Conservation (phyloP, 768 basidiomycete genomes). For the Xerocomus spinulosus region DNA sequence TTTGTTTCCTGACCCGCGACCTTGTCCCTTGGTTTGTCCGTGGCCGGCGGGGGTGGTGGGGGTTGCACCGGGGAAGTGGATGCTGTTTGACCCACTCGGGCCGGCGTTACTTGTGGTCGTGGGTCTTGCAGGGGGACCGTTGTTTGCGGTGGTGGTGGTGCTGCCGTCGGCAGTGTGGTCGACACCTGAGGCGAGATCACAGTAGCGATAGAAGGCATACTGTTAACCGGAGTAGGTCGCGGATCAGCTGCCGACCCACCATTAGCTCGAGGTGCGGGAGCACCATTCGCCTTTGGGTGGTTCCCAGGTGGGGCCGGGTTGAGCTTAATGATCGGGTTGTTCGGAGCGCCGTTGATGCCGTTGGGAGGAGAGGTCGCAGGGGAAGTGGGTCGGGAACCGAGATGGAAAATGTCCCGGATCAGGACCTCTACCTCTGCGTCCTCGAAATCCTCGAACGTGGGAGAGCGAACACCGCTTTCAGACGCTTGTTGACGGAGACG, state of each 20-base stretch:
- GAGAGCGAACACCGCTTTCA: constrained; percentile 28
- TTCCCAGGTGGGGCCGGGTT: constrained; percentile 14
- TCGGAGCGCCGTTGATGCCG: constrained; percentile 10
- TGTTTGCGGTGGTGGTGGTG: neutral
- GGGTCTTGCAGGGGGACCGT: neutral
- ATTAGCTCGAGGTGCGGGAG: constrained; percentile 20
- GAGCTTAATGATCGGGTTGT: constrained; percentile 19
- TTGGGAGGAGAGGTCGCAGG: constrained; percentile 9
- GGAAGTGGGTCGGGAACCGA: constrained; percentile 26
- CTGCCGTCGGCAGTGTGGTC: neutral
- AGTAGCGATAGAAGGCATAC: constrained; percentile 16
- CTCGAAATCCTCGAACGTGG: constrained; percentile 32
- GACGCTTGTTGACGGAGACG: constrained; percentile 33
- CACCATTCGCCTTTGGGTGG: constrained; percentile 20
- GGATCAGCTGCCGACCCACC: constrained; percentile 30
- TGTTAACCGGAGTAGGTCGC: constrained; percentile 21
- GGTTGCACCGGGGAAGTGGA: neutral
- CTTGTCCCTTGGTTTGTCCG: constrained; percentile 11
- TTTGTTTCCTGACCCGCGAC: neutral
- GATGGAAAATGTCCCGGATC: constrained; percentile 27
- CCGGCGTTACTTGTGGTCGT: neutral
- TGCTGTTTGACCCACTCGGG: neutral
- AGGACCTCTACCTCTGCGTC: constrained; percentile 24
- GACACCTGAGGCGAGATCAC: constrained; percentile 10
- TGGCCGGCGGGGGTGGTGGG: neutral